Evolutionary conservation across 2,329 filamentous ascomycete genomes (phyloP), one percentile per base, ranked within the genome.

Genomic region (Hypocreales sp.): DNA sequence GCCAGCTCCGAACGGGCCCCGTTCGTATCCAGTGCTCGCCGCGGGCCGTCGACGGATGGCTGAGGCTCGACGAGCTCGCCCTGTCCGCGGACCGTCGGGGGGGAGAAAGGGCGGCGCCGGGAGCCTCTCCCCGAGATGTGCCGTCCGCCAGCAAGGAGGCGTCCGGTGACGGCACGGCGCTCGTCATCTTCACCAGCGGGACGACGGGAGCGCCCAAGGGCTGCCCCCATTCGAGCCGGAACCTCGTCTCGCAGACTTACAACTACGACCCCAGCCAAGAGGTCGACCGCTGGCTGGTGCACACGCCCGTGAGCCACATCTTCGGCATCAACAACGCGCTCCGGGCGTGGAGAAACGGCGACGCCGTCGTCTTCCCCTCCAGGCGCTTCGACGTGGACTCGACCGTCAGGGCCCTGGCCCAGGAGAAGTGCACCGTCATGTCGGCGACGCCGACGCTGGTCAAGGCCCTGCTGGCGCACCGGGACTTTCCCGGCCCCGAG

Each of bases 111-210:
- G n/a, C n/a, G n/a, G n/a, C n/a, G n/a, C n/a, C n/a, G n/a, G n/a
- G n/a, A n/a, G n/a, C n/a, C n/a, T n/a, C n/a, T n/a, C n/a, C n/a
- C n/a, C n/a, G n/a, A n/a, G n/a, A n/a, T n/a, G n/a, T n/a, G n/a
- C n/a, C n/a, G n/a, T n/a, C n/a, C n/a, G n/a, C n/a, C n/a, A n/a
- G n/a, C n/a, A n/a, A n/a, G n/a, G 18, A 20, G 18, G 7, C 12
- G n/a, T 16, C 8, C 6, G 22, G 4, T 15, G 11, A n/a, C 8
- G 4, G 7, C 6, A 47, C 26, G 46, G 50, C 50, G 5, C 43
- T 61, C 22, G 51, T 64, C 25, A 44, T 62, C 18, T 63, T 64
- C 40, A 64, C 59, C 13, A 62, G 58, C 35, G 60, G 60, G 13
- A 64, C 59, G n/a, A 62, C 58, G 0, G 57, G 55, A 5, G 39